A percentile compares a stretch with the other conserved stretches of the same genome.
phyloP scores from a whole-genome alignment of 2,329 filamentous ascomycete species.

The Aspergillus neotritici region DNA sequence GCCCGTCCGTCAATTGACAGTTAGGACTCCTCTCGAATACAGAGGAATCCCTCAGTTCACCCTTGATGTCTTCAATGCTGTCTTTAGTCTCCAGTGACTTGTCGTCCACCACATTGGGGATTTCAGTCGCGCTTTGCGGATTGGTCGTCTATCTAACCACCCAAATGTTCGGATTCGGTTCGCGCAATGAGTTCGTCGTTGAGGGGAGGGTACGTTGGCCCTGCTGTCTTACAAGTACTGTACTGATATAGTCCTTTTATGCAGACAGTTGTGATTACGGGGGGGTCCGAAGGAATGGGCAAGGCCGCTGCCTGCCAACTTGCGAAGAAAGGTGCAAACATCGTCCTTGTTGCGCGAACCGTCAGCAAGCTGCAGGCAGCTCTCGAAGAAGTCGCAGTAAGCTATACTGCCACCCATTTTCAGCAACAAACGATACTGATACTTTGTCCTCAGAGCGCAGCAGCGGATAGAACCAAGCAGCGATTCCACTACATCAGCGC shows the following conservation, averaged over 20 bases:
- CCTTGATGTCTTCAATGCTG: slow-evolving; percentile 18
- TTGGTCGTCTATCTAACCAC: slow-evolving; percentile 29
- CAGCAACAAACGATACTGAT: slow-evolving; percentile 12
- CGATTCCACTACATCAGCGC: slow-evolving; percentile 78
- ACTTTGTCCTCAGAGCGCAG: slow-evolving; percentile 50
- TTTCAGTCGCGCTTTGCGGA: slow-evolving; percentile 29
- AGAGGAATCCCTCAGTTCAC: too few species aligned
- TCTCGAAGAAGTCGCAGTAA: slow-evolving; percentile 59
- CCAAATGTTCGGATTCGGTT: slow-evolving; percentile 37
- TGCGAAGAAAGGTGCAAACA: slow-evolving; percentile 73
- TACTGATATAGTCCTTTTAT: slow-evolving; percentile 2
- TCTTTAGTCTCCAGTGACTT: slow-evolving; percentile 18
- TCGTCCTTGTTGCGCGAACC: slow-evolving; percentile 79
- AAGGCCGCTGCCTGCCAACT: slow-evolving; percentile 68
- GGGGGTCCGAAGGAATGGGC: slow-evolving; percentile 90
- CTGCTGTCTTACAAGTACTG: neutral
- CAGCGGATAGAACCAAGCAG: slow-evolving; percentile 61
- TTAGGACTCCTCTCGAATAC: too few species aligned
- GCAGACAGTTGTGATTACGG: slow-evolving; percentile 83
- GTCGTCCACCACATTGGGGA: slow-evolving; percentile 22
- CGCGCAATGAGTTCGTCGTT: slow-evolving; percentile 72
- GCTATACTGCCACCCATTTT: slow-evolving; percentile 7
- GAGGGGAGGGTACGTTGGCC: slow-evolving; percentile 64
- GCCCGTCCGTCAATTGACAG: too few species aligned
- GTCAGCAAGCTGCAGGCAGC: slow-evolving; percentile 67